Evolutionary conservation across 2,329 filamentous ascomycete species (phyloP), one percentile per base, ranked within the genome.

Genomic region (Emergomyces pasteurianus): DNA sequence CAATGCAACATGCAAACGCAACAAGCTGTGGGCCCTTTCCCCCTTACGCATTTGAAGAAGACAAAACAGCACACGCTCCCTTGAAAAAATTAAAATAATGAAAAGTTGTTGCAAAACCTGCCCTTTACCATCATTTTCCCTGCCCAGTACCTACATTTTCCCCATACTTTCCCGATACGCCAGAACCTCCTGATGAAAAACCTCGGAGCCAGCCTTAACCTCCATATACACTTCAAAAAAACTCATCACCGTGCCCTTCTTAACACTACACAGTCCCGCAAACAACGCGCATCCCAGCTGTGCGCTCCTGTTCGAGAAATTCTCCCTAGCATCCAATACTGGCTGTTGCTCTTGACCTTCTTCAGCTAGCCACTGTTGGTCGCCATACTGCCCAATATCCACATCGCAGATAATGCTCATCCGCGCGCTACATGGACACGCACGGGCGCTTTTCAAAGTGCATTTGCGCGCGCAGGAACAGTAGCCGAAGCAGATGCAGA

Each of bases 361-460:
- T 3, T 38, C 26, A 14, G 23, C 46, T 1, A 47, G 21, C 28
- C 26, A n/a, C 26, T 28, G 49, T 26, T n/a, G 23, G 28, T 26
- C 26, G n/a, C 28, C 7, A 34, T 50, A 28, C 23, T 52, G 49
- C 4, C 49, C 49, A 42, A 40, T 26, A 12, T 65, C 64, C 46
- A 67, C 66, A 14, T 65, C 64, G n/a, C 68, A 63, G 60, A 71
- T 64, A 42, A 72, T 64, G 38, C 70, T 61, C 63, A 72, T 67
- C 31, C 73, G 68, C 53, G 70, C 69, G 6, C 71, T 68, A 61
- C 74, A 77, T 34, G 73, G 73, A 43, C 74, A 77, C 12, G 43
- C 50, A 12, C 65, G 67, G 58, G 69, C 65, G 6, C 67, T 67
- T 23, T 70, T 63, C 23, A 63, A 31, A 1, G 73, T 75, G 56